Base-by-base conservation (phyloP, 306 rosid genomes). In the Oemleria cerasiformis region DNA sequence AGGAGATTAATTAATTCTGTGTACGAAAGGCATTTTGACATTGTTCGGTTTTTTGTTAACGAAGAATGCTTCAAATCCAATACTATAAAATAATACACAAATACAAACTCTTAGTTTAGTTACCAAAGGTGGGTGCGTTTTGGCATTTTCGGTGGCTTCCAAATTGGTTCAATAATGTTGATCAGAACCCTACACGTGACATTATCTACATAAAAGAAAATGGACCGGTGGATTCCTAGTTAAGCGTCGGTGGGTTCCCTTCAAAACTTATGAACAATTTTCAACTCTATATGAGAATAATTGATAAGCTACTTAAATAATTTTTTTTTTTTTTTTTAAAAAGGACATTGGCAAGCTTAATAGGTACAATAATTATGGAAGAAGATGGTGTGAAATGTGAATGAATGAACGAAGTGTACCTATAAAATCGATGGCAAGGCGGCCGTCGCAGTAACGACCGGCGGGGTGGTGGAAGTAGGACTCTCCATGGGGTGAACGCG, bases 381-480 rank as follows among this genome's bases (percentile, higher is more conserved):
- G 10, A 44, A 45, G 17, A 40, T 5, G 34, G 6, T 4, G 70
- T 23, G 16, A 65, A 39, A 21, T 42, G 12, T 63, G 36, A 1
- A 50, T 6, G 21, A 65, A 16, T 11, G n/a, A 65, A 16, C 4
- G n/a, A 12, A 8, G 39, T 30, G 36, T 84, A 92, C 98, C 92
- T 2, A 90, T 80, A 82, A 90, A 90, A 60, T 93, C 97, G 56
- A 90, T 14, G 76, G 90, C 44, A 38, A 90, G 86, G 30, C 97
- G 97, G 43, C 98, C 98, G 59, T 93, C 90, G 56, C 88, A 91
- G 81, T 92, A 91, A 39, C 96, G 85, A 9, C 90, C 87, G 1
- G 83, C 79, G 1, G 87, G 90, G 39, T 30, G 56, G 59, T 73
- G 87, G 79, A 94, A 94, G 75, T 15, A 76, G 68, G 97, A 78